A percentile compares a stretch with the other conserved stretches of the same genome.
phyloP scores from a whole-genome alignment of 2,329 filamentous ascomycete genomes.

The Colletotrichum eremochloae region DNA sequence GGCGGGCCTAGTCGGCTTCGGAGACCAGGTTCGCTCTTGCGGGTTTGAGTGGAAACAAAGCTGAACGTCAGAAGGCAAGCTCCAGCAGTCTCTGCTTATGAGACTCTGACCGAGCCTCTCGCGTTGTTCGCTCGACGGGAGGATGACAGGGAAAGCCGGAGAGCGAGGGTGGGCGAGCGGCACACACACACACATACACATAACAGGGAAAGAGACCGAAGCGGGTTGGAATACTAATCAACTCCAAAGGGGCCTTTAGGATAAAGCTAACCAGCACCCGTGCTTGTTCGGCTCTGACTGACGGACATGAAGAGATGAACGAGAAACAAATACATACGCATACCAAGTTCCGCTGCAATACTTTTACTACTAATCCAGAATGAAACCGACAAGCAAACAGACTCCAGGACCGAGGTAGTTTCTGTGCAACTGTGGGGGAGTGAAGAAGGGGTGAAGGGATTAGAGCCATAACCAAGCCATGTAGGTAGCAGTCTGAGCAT shows the following conservation, averaged over 20 bases:
- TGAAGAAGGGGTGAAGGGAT: no score
- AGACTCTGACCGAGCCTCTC: neutral
- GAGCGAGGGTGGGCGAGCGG: neutral
- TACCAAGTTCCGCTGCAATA: no score
- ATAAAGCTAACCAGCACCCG: neutral
- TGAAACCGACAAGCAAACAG: neutral
- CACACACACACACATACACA: neutral
- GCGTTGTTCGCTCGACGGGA: neutral
- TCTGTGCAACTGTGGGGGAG: neutral
- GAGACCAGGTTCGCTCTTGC: neutral
- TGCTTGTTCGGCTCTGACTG: neutral
- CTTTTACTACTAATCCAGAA: neutral
- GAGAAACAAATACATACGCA: neutral
- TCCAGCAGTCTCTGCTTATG: neutral
- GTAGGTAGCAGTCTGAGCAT: no score
- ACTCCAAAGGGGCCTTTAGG: neutral
- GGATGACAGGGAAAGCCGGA: neutral
- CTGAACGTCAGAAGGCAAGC: neutral
- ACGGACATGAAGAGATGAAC: neutral
- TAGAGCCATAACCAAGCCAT: neutral
- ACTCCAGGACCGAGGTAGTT: neutral
- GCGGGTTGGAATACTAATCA: slow-evolving; percentile 1
- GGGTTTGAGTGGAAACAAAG: neutral
- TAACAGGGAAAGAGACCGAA: neutral
- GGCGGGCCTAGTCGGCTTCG: neutral